phyloP scores from a whole-genome alignment of 148 eudicot genomes.

The Bassia scoparia region DNA sequence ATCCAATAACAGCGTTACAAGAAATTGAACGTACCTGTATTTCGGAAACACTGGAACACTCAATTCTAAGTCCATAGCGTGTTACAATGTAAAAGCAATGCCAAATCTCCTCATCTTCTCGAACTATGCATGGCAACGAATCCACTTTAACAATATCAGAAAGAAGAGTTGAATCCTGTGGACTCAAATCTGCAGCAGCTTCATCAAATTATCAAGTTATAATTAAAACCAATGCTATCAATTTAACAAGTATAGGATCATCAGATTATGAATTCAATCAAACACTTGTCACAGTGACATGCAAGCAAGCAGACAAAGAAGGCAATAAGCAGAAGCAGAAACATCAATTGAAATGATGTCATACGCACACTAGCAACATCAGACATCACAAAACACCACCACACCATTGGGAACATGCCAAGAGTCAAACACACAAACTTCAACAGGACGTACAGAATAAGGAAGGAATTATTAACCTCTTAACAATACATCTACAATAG shows the following conservation, averaged over 20 bases:
- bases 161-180: constrained; percentile 79
- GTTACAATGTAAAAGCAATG: constrained; percentile 75
- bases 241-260: no score
- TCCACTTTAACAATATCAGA: constrained; percentile 77
- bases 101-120: constrained; percentile 67
- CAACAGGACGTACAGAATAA: neutral
- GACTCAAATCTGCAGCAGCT: constrained; percentile 70
- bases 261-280: neutral
- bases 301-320: neutral
- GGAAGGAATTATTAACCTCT: neutral
- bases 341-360: neutral
- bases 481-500: neutral
- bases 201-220: constrained; percentile 14
- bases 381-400: neutral
- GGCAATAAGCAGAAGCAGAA: neutral
- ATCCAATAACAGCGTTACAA: neutral
- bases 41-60: constrained; percentile 70
- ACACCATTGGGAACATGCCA: neutral
- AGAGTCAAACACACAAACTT: neutral
- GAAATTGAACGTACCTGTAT: constrained; percentile 47
- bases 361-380: neutral
- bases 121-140: constrained; percentile 52
- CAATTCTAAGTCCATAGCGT: constrained; percentile 66
- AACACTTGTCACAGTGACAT: neutral
- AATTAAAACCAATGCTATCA: neutral